Evolutionary conservation across 164 flowering plant genomes (phyloP).

Genomic region (Stephania japonica): DNA sequence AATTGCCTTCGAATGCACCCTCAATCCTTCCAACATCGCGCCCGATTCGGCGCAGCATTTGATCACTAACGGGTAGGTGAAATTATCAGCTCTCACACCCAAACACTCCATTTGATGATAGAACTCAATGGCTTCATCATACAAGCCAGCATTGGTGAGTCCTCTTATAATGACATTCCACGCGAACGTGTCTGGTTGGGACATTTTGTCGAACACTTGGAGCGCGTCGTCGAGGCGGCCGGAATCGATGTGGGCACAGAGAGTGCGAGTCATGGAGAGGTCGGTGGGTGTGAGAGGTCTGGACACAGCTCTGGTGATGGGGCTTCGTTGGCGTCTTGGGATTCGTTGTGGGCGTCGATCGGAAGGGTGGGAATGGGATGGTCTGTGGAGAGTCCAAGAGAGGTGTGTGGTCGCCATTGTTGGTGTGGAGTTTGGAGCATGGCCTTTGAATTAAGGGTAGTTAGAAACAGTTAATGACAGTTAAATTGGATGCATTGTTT

Average conservation of each 20-base stretch:
- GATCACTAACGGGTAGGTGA: conserved; percentile 54
- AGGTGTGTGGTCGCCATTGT: conserved; percentile 13
- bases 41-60: conserved; percentile 42
- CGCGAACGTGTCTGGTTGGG: conserved; percentile 23
- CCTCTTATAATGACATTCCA: conserved; percentile 62
- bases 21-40: conserved; percentile 33
- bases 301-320: neutral
- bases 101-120: conserved; percentile 26
- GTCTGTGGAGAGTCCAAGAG: conserved; percentile 8
- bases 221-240: conserved; percentile 46
- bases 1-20: conserved; percentile 37
- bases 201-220: conserved; percentile 41
- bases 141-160: conserved; percentile 27
- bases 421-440: neutral
- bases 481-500: neutral
- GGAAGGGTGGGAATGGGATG: no score
- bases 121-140: conserved; percentile 29
- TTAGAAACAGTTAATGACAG: neutral
- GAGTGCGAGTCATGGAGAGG: conserved; percentile 17
- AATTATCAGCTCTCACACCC: conserved; percentile 37
- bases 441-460: neutral
- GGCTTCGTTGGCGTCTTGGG: conserved; percentile 5
- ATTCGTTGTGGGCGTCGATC: neutral
- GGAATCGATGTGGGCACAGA: conserved; percentile 21
- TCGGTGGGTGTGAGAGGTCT: neutral